Conservation (phyloP, 2,329 filamentous ascomycete species). For the Phaeoacremonium minimum region DNA sequence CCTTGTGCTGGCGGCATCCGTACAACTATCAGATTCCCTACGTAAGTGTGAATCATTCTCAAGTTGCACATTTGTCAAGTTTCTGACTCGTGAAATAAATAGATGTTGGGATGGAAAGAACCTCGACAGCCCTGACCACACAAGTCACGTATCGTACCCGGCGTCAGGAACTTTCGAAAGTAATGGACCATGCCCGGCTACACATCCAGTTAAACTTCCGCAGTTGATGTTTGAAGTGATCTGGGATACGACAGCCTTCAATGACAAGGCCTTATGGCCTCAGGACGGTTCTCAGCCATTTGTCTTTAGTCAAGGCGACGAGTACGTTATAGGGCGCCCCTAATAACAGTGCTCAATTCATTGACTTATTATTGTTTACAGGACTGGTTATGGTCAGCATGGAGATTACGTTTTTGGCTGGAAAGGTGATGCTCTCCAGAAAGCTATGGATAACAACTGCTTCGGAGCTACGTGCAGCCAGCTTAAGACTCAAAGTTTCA, state of each 20-base stretch:
- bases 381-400: conserved; percentile 28
- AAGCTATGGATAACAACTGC: conserved; percentile 18
- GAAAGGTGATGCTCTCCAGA: conserved; percentile 23
- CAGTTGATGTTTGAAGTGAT: conserved; percentile 36
- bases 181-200: conserved; percentile 19
- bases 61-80: background rate
- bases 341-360: background rate
- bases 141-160: conserved; percentile 23
- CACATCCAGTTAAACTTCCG: conserved; percentile 24
- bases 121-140: conserved; percentile 21
- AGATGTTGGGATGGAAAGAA: conserved; percentile 24
- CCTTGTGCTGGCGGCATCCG: conserved; percentile 19
- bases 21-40: conserved; percentile 17
- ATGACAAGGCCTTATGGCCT: conserved; percentile 20
- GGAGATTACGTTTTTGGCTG: conserved; percentile 35
- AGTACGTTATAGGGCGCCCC: conserved; percentile 1
- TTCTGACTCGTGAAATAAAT: background rate
- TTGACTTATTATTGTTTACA: background rate
- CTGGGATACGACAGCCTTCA: conserved; percentile 29
- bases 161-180: conserved; percentile 4
- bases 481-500: conserved; percentile 12
- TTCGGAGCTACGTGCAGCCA: conserved; percentile 12
- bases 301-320: conserved; percentile 21
- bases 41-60: conserved; percentile 1
- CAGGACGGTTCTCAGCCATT: conserved; percentile 26